A percentile compares a stretch with the other conserved stretches of the same genome.
Conservation (phyloP, 805 yeast species). For the Metschnikowia picachoensis region DNA sequence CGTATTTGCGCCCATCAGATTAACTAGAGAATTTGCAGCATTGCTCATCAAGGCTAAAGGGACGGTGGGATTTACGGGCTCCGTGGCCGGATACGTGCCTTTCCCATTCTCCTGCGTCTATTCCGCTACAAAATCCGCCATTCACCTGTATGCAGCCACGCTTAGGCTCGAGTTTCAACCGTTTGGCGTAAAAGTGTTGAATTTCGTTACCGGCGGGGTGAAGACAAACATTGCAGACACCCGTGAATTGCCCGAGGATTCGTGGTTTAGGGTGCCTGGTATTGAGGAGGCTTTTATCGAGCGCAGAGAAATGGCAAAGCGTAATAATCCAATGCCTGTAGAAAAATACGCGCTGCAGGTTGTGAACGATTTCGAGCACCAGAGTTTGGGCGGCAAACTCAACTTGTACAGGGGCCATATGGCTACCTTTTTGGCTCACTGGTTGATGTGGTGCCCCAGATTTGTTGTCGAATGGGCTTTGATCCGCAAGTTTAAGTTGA, state of each 20-base stretch:
- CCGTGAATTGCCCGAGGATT: constrained; percentile 52
- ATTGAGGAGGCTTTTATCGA: constrained; percentile 45
- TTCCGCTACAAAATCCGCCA: constrained; percentile 69
- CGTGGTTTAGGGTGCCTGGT: constrained; percentile 51
- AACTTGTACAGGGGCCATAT: constrained; percentile 55
- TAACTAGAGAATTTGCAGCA: constrained; percentile 54
- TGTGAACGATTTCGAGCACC: constrained; percentile 44
- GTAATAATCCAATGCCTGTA: constrained; percentile 56
- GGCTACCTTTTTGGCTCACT: constrained; percentile 36
- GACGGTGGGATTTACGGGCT: constrained; percentile 70
- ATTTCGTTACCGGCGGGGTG: constrained; percentile 75
- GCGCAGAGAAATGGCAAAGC: constrained; percentile 57
- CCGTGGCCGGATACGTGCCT: constrained; percentile 59
- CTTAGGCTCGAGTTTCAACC: constrained; percentile 67
- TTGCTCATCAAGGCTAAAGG: constrained; percentile 64
- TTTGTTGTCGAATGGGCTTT: constrained; percentile 42
- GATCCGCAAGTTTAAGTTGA: constrained; percentile 32
- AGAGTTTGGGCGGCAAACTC: constrained; percentile 35
- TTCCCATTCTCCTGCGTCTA: constrained; percentile 71
- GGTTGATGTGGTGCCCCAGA: constrained; percentile 42
- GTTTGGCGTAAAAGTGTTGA: constrained; percentile 66
- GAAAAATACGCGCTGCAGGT: constrained; percentile 55
- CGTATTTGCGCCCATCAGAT: constrained; percentile 64
- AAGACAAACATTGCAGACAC: constrained; percentile 65
- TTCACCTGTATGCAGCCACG: constrained; percentile 64